Percentiles rank a stretch among this genome's conserved stretches.
Evolutionary conservation across 805 yeast genomes (phyloP).

Genomic region (Candida glaebosa): DNA sequence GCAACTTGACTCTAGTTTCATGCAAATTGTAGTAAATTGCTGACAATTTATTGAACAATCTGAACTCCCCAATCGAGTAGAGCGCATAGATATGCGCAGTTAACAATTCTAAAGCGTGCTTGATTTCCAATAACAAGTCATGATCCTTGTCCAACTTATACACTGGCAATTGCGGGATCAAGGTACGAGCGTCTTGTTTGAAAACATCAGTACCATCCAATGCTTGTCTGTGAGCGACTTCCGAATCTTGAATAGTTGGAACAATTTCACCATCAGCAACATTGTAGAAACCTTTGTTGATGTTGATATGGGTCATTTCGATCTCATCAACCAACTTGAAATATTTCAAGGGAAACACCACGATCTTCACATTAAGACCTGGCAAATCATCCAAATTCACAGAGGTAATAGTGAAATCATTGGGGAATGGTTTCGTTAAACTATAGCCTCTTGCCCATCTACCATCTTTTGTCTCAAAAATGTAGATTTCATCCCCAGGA

Average conservation of each 20-base stretch:
- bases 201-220: conserved; percentile 12
- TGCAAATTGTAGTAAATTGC: conserved; percentile 55
- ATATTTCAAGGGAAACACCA: conserved; percentile 58
- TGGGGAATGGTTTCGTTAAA: conserved; percentile 64
- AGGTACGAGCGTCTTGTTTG: conserved; percentile 3
- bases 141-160: conserved; percentile 41
- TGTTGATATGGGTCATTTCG: conserved; percentile 29
- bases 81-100: conserved; percentile 64
- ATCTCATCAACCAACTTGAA: conserved; percentile 43
- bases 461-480: conserved; percentile 59
- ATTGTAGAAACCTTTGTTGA: conserved; percentile 27
- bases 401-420: conserved; percentile 60
- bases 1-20: conserved; percentile 52
- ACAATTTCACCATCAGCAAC: conserved; percentile 19
- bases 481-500: conserved; percentile 74
- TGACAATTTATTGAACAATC: conserved; percentile 55
- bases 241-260: conserved; percentile 34
- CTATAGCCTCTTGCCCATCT: conserved; percentile 83
- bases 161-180: conserved; percentile 53
- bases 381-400: conserved; percentile 63
- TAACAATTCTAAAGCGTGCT: conserved; percentile 53
- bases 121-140: conserved; percentile 42
- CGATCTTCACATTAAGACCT: conserved; percentile 49
- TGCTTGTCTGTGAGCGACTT: conserved; percentile 21
- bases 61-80: conserved; percentile 68